These are phyloP conservation scores for Dichotomopilus funicola DNA, from an alignment of 2,329 filamentous ascomycete genomes.

Conservation along the genomic window DNA sequence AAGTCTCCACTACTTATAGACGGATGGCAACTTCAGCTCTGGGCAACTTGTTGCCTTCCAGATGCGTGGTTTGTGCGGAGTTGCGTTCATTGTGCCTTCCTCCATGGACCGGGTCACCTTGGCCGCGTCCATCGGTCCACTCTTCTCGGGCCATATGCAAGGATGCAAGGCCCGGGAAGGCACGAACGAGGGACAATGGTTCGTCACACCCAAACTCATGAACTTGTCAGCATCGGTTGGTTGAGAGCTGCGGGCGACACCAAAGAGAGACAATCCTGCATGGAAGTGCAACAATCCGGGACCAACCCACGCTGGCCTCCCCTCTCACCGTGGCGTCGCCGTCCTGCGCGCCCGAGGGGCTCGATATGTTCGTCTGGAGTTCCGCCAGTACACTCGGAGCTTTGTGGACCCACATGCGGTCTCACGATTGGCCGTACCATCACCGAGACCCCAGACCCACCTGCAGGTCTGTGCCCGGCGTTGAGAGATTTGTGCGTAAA, in stretches of 20 bases:
- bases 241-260: too few relatives aligned
- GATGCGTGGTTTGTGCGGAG: constrained; percentile 20
- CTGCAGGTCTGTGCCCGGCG: not conserved
- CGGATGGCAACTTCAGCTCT: not conserved
- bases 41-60: not conserved
- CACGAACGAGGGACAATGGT: not conserved
- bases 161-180: not conserved
- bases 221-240: too few relatives aligned
- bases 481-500: constrained; percentile 23
- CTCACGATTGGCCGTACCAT: not conserved
- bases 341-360: not conserved
- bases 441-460: not conserved
- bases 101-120: not conserved
- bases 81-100: constrained; percentile 13
- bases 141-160: not conserved
- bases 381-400: not conserved
- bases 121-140: not conserved
- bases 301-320: not conserved
- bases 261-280: too few relatives aligned
- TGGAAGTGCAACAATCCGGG: too few relatives aligned
- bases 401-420: not conserved
- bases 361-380: too few relatives aligned
- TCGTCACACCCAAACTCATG: not conserved
- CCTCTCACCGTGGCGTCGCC: not conserved
- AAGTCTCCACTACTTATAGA: constrained; percentile 7